Evolutionary conservation across 1,284 basidiomycete genomes (phyloP), one percentile per base, ranked within the genome.

Genomic region (Laetiporus sulphureus): DNA sequence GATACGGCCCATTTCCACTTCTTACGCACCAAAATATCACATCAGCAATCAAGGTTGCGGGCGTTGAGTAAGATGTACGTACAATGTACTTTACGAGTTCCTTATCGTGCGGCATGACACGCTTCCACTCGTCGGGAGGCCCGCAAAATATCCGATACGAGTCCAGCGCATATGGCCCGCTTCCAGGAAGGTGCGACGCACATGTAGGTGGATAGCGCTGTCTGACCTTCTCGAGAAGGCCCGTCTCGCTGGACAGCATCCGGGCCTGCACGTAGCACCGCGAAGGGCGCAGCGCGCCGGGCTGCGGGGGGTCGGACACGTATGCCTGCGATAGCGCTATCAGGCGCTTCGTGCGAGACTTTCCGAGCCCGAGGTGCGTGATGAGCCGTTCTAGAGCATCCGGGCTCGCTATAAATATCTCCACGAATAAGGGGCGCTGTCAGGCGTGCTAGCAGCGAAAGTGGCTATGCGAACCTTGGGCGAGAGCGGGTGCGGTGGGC

Each of bases 101-200:
- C 58, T 84, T 83, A 53, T 84, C 80, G 2, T 49, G 57, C 0
- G 81, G 79, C 49, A 66, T 59, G 8, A 83, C 79, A 0, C 46
- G 24, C 50, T 73, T 75, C 81, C 81, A 83, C 42, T 73, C 73
- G 3, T 69, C 51, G 23, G 50, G 38, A 44, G 56, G 43, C 41
- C 57, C 58, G 41, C 75, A 81, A 54, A 81, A 84, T 15, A 84
- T 80, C 24, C 78, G 68, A 49, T 80, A 79, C 2, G 78, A 83
- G 52, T 83, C 80, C 1, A 80, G 64, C 1, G 82, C 82, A 47
- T 83, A 84, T 1, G 66, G 63, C 0, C 81, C 79, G 1, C 72
- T 63, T 0, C 79, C 78, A 0, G 77, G 77, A 7, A 77, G 63
- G 50, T 76, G 72, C 10, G 74, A 73, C 31, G 76, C 62, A 1